Percentiles rank a stretch among this genome's conserved stretches.
phyloP scores from a whole-genome alignment of 306 rosid species.

The Vachellia collinsii region DNA sequence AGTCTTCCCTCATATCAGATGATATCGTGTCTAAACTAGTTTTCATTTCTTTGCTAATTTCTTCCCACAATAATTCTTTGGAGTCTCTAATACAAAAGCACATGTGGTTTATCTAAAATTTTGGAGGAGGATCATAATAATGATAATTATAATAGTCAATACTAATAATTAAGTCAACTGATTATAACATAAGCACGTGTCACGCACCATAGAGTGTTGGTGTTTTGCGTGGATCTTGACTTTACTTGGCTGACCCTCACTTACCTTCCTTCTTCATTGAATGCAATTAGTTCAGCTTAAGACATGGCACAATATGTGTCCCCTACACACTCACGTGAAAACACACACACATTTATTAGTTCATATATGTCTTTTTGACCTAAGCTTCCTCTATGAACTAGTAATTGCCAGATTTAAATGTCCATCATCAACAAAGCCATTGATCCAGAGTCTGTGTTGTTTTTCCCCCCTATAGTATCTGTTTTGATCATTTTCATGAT shows the following conservation, averaged over 20 bases:
- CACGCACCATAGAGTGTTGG: slow-evolving; percentile 12
- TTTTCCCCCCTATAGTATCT: too few species aligned
- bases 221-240: neutral
- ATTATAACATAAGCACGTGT: slow-evolving; percentile 27
- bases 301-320: slow-evolving; percentile 34
- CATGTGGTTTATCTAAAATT: slow-evolving; percentile 2
- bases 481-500: too few species aligned
- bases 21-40: neutral
- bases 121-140: neutral
- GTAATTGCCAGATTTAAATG: neutral
- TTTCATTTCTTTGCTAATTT: neutral
- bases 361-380: neutral
- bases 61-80: neutral
- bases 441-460: neutral
- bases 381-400: neutral
- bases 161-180: neutral
- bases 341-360: neutral
- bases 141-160: neutral
- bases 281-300: slow-evolving; percentile 7
- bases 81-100: neutral
- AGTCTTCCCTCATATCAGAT: too few species aligned
- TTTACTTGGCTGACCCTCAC: neutral
- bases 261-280: neutral
- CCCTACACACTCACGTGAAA: neutral
- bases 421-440: neutral